These are phyloP conservation scores for Tagetes patula DNA, from an alignment of 129 eudicot species.

Conservation along the genomic window DNA sequence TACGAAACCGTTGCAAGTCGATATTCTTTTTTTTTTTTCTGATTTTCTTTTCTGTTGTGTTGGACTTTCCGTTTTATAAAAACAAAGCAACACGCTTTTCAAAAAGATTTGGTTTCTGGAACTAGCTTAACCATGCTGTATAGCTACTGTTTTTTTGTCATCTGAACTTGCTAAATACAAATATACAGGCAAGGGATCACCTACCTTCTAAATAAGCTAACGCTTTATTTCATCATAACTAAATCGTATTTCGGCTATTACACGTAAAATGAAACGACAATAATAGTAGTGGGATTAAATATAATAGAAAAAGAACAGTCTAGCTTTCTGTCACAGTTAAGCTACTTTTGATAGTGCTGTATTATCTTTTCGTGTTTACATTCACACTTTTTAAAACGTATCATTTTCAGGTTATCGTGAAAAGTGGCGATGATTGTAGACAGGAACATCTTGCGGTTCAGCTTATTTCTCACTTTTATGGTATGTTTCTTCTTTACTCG, in stretches of 20 bases:
- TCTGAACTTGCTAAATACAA: conserved; percentile 13
- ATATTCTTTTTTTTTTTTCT: not conserved
- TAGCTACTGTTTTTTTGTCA: not conserved
- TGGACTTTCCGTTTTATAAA: not conserved
- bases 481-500: conserved; percentile 45
- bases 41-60: not conserved
- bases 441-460: conserved; percentile 99
- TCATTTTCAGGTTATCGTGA: conserved; percentile 65
- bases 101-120: not conserved
- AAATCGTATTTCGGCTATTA: not conserved
- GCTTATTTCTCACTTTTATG: conserved; percentile 94
- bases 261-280: not conserved
- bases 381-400: not conserved
- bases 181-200: not conserved
- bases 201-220: not conserved
- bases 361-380: not conserved
- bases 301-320: not conserved
- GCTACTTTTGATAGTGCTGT: not conserved
- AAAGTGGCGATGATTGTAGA: conserved; percentile 99
- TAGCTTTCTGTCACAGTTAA: conserved; percentile 15
- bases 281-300: not conserved
- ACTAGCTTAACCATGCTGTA: conserved; percentile 5
- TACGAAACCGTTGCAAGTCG: not conserved
- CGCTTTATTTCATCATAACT: conserved; percentile 15
- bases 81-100: not conserved